Evolutionary conservation across 2,329 filamentous ascomycete genomes (phyloP).

Genomic region (Coniochaeta ligniaria): DNA sequence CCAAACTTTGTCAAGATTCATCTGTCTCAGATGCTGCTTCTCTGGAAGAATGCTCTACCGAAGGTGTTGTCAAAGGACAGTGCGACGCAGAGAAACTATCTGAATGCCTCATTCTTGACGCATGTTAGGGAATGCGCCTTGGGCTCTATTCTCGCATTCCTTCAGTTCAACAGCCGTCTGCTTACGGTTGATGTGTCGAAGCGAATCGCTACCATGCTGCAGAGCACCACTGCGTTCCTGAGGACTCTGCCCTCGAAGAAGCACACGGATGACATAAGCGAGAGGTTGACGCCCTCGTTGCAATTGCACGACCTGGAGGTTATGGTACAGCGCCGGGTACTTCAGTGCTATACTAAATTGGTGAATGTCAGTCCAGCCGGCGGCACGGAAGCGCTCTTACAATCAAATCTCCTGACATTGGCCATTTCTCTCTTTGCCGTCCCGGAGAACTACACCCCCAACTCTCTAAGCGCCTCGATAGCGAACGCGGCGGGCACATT

Average conservation of each 20-base stretch:
- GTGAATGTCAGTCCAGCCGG: conserved; percentile 82
- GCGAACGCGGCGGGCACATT: conserved; percentile 85
- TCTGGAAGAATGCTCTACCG: conserved; percentile 96
- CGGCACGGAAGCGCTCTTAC: conserved; percentile 76
- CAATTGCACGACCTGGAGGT: conserved; percentile 86
- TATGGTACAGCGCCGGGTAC: conserved; percentile 86
- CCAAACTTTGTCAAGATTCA: conserved; percentile 99
- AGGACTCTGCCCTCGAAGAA: conserved; percentile 77
- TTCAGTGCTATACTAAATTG: conserved; percentile 91
- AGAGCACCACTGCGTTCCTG: conserved; percentile 88
- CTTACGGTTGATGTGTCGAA: conserved; percentile 92
- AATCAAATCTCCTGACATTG: conserved; percentile 85
- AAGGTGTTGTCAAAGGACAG: conserved; percentile 93
- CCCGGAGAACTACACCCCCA: conserved; percentile 79
- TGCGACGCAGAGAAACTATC: conserved; percentile 69
- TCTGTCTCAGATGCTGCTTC: conserved; percentile 80
- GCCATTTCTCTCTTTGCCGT: conserved; percentile 91
- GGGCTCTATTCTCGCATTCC: conserved; percentile 82
- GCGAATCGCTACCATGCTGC: conserved; percentile 85
- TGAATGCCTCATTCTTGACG: conserved; percentile 88
- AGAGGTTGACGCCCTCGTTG: conserved; percentile 75
- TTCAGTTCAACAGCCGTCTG: conserved; percentile 87
- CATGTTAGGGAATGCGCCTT: conserved; percentile 94
- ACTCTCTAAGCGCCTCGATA: conserved; percentile 82
- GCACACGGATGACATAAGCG: conserved; percentile 76